A percentile compares a stretch with the other conserved stretches of the same genome.
These are phyloP conservation scores for Acer negundo DNA, from an alignment of 345 rosid species.

Conservation along the genomic window DNA sequence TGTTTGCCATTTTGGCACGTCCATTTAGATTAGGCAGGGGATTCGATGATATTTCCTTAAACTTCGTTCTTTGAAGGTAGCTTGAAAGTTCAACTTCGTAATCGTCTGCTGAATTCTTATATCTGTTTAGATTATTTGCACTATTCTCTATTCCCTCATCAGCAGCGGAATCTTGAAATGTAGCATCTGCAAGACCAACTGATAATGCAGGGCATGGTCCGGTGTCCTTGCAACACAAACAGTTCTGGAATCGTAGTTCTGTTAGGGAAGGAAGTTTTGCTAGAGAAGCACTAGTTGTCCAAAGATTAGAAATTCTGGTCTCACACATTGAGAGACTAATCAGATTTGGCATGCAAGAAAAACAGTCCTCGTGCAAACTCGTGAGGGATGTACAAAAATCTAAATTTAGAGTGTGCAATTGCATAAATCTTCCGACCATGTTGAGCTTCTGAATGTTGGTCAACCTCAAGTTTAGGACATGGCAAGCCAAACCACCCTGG, in stretches of 20 bases:
- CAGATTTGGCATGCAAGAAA: conserved; percentile 59
- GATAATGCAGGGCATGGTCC: conserved; percentile 42
- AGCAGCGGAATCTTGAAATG: conserved; percentile 5
- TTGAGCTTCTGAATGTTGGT: conserved; percentile 36
- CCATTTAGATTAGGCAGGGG: conserved; percentile 9
- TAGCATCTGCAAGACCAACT: conserved; percentile 19
- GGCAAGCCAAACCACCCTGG: conserved; percentile 41
- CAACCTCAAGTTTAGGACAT: conserved; percentile 36
- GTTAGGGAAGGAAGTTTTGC: conserved; percentile 47
- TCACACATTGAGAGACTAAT: conserved; percentile 54
- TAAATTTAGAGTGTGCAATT: conserved; percentile 43
- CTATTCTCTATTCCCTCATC: conserved; percentile 14
- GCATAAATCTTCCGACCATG: conserved; percentile 48
- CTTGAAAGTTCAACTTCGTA: conserved; percentile 22
- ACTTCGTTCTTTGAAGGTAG: conserved; percentile 20
- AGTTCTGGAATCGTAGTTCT: conserved; percentile 55
- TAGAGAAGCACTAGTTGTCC: conserved; percentile 49
- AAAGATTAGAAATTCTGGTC: conserved; percentile 55
- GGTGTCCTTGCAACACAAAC: conserved; percentile 51
- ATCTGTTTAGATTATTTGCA: conserved; percentile 6
- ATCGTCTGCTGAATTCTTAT: conserved; percentile 13
- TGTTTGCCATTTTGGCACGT: background rate
- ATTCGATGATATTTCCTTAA: conserved; percentile 14
- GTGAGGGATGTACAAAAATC: conserved; percentile 54
- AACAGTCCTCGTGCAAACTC: conserved; percentile 52